phyloP scores from a whole-genome alignment of 2,329 filamentous ascomycete genomes.

The Claviceps sp. region DNA sequence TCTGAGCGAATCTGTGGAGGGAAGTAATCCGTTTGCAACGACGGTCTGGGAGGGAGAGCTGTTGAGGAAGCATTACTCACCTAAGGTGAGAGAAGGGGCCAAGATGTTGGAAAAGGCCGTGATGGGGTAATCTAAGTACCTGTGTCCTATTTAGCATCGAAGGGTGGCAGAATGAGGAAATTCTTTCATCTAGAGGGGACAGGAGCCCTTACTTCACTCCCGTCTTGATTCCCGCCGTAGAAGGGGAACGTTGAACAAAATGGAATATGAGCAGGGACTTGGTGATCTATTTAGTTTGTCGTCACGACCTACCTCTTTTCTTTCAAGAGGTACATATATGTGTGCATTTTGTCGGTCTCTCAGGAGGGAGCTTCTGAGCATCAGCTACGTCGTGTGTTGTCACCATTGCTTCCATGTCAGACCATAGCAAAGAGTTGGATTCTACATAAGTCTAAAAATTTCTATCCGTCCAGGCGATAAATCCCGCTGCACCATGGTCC shows the following conservation, averaged over 20 bases:
- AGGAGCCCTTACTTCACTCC: too few species aligned
- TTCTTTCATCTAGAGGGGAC: too few species aligned
- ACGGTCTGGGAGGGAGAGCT: slow-evolving; percentile 93
- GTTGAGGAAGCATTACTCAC: slow-evolving; percentile 72
- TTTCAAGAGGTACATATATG: background rate
- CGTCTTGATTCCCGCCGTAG: background rate
- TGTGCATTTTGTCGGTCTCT: background rate
- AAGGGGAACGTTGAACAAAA: background rate
- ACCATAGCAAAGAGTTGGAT: background rate
- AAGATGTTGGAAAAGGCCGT: slow-evolving; percentile 56
- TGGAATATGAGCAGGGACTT: too few species aligned
- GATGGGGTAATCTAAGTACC: slow-evolving; percentile 14
- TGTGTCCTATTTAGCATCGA: background rate
- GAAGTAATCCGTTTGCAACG: slow-evolving; percentile 77
- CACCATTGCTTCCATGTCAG: background rate
- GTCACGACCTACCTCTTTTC: background rate
- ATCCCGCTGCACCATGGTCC: background rate
- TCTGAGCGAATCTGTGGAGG: slow-evolving; percentile 59
- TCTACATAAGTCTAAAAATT: background rate
- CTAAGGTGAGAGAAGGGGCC: slow-evolving; percentile 66
- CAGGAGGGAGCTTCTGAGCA: background rate
- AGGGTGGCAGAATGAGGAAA: too few species aligned
- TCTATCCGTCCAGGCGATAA: background rate
- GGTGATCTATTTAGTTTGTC: background rate
- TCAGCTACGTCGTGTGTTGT: background rate